phyloP scores from a whole-genome alignment of 805 yeast species.

The Saturnispora diversa region DNA sequence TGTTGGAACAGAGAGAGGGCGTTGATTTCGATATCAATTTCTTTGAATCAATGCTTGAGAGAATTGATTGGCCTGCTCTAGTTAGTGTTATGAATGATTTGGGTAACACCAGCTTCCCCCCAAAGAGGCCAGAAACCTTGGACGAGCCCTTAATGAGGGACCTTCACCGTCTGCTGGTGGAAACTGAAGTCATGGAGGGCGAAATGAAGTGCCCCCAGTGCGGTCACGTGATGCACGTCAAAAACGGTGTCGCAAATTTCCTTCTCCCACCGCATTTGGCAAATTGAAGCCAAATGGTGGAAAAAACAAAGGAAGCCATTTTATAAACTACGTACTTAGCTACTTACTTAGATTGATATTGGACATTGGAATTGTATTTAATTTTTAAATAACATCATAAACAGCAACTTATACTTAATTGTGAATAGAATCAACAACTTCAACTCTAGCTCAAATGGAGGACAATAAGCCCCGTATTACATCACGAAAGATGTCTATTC shows the following conservation, averaged over 20 bases:
- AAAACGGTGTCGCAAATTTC: constrained; percentile 90
- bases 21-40: constrained; percentile 80
- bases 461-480: no score
- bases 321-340: no score
- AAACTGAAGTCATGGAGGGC: constrained; percentile 83
- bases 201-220: constrained; percentile 84
- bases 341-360: no score
- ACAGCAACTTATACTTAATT: no score
- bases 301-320: no score
- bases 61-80: constrained; percentile 86
- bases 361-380: no score
- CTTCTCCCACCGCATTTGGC: constrained; percentile 91
- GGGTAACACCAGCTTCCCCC: constrained; percentile 56
- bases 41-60: constrained; percentile 61
- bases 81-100: constrained; percentile 67
- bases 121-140: constrained; percentile 48
- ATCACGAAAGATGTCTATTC: constrained; percentile 3
- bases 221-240: constrained; percentile 79
- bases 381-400: no score
- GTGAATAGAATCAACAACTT: constrained; percentile 8
- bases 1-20: constrained; percentile 59
- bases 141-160: constrained; percentile 56
- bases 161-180: constrained; percentile 69
- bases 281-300: no score
- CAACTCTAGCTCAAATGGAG: constrained; percentile 9